Percentiles rank a stretch among this genome's conserved stretches.
These are phyloP conservation scores for sorghum (Sorghum bicolor) DNA, from an alignment of 176 grass and related monocot species.

Conservation along the genomic window DNA sequence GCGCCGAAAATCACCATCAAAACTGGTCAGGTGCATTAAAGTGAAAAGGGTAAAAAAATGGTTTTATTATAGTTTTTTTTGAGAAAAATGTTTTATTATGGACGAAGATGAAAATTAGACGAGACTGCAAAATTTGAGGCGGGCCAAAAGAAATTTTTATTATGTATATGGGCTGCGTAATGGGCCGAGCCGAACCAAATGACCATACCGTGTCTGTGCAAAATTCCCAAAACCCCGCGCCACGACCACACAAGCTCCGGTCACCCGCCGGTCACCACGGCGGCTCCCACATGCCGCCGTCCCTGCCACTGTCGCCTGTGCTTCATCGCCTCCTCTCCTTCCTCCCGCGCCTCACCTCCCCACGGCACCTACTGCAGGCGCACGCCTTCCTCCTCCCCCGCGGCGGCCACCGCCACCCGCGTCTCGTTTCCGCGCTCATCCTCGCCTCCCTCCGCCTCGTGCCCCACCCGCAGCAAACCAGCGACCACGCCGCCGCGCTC, in stretches of 20 bases:
- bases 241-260: neutral
- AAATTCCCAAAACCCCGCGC: neutral
- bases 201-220: neutral
- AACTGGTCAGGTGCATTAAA: no score
- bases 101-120: no score
- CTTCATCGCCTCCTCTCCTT: slow-evolving; percentile 32
- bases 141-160: no score
- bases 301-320: neutral
- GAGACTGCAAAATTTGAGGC: no score
- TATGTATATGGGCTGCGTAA: neutral
- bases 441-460: slow-evolving; percentile 46
- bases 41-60: no score
- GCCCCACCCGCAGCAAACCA: neutral
- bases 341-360: slow-evolving; percentile 22
- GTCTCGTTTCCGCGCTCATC: slow-evolving; percentile 41
- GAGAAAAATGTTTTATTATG: no score
- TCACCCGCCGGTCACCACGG: neutral
- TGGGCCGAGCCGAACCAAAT: neutral
- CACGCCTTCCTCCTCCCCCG: slow-evolving; percentile 46
- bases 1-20: no score
- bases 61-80: no score
- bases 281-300: slow-evolving; percentile 28
- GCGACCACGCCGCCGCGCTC: slow-evolving; percentile 13
- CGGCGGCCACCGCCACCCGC: slow-evolving; percentile 29
- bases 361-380: slow-evolving; percentile 39